Conservation (phyloP, 2,329 filamentous ascomycete genomes). For the Ploettnerulaceae sp. region DNA sequence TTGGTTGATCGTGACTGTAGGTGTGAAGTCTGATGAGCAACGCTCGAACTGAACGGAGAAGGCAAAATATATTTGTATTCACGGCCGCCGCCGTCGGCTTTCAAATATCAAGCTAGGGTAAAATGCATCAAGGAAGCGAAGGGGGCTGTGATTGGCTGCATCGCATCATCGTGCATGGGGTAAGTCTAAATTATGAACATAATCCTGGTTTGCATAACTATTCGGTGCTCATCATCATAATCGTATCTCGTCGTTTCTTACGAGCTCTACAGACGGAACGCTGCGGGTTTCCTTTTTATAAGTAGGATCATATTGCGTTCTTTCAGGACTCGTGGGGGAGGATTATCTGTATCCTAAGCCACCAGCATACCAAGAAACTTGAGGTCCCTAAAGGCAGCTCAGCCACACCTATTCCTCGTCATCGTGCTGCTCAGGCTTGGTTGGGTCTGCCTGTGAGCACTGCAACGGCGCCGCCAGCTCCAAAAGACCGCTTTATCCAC, state of each 20-base stretch:
- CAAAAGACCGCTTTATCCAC: constrained; percentile 13
- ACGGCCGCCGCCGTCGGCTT: neutral
- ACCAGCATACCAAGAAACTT: constrained; percentile 8
- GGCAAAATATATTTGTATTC: constrained; percentile 14
- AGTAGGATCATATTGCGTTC: constrained; percentile 2
- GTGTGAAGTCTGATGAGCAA: constrained; percentile 11
- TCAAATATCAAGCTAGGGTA: constrained; percentile 1
- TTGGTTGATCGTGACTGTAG: neutral
- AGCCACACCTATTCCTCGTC: constrained; percentile 29
- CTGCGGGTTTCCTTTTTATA: constrained; percentile 11
- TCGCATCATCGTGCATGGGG: constrained; percentile 1
- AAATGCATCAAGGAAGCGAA: constrained; percentile 13
- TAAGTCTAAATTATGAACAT: constrained; percentile 2
- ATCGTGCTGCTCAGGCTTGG: constrained; percentile 19
- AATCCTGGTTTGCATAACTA: constrained; percentile 4
- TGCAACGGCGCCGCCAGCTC: neutral
- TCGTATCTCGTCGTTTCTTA: too few relatives aligned
- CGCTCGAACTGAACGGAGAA: constrained; percentile 6
- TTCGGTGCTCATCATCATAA: too few relatives aligned
- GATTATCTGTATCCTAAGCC: neutral
- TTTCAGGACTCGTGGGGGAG: neutral
- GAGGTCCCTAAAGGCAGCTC: constrained; percentile 15
- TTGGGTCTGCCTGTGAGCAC: constrained; percentile 4
- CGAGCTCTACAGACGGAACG: too few relatives aligned
- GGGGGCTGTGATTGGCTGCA: constrained; percentile 9